Conservation (phyloP, 768 basidiomycete genomes). For the Trametes coccinea region DNA sequence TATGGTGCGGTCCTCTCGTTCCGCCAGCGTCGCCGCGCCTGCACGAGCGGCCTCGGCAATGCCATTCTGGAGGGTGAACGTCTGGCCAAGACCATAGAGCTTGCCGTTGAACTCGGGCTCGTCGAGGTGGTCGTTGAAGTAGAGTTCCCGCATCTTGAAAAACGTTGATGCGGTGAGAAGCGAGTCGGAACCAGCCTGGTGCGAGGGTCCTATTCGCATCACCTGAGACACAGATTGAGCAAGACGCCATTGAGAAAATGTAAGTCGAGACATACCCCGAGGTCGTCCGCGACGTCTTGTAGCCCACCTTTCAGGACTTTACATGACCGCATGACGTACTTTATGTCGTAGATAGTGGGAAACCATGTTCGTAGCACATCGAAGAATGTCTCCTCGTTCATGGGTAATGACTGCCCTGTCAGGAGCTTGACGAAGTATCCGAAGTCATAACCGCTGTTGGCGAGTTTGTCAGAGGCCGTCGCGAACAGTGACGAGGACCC, state of each 20-base stretch:
- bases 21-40: conserved; percentile 73
- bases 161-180: conserved; percentile 91
- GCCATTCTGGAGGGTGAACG: conserved; percentile 68
- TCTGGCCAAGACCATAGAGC: conserved; percentile 81
- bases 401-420: conserved; percentile 81
- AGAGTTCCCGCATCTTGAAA: conserved; percentile 92
- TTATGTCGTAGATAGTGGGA: conserved; percentile 96
- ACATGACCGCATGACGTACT: conserved; percentile 88
- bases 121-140: conserved; percentile 90
- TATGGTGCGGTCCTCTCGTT: conserved; percentile 66
- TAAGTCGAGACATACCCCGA: conserved; percentile 61
- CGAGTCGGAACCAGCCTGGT: conserved; percentile 97
- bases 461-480: background rate
- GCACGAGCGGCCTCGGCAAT: conserved; percentile 58
- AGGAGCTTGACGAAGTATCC: conserved; percentile 97
- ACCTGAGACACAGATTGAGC: conserved; percentile 50
- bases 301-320: conserved; percentile 84
- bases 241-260: background rate
- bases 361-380: conserved; percentile 89
- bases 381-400: conserved; percentile 89
- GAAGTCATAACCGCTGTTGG: conserved; percentile 91
- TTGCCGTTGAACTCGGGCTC: conserved; percentile 80
- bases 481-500: background rate
- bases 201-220: conserved; percentile 83
- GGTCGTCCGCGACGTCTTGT: conserved; percentile 94